These are phyloP conservation scores for Mycena venus DNA, from an alignment of 768 basidiomycete genomes.

Conservation along the genomic window DNA sequence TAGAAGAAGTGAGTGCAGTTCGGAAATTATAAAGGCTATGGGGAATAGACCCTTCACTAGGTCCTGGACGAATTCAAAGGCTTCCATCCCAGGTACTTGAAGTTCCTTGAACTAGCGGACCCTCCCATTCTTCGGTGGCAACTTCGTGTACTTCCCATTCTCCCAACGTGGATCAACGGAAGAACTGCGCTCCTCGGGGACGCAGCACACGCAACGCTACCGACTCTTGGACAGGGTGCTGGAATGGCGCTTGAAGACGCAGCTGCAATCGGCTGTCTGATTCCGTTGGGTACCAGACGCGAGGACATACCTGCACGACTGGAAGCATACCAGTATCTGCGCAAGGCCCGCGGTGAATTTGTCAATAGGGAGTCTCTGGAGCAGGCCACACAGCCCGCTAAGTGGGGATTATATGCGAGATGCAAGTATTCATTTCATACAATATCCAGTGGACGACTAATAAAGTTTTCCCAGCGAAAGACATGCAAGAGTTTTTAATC, in stretches of 20 bases:
- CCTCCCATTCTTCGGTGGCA: constrained; percentile 28
- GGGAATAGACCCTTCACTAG: constrained; percentile 4
- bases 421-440: background rate
- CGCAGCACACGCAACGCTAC: constrained; percentile 41
- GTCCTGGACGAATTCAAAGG: constrained; percentile 18
- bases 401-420: constrained; percentile 10
- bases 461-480: background rate
- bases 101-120: constrained; percentile 20
- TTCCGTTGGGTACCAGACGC: constrained; percentile 9
- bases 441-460: background rate
- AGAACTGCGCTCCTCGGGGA: constrained; percentile 16
- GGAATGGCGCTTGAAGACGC: constrained; percentile 43
- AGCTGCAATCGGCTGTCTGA: constrained; percentile 13
- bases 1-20: constrained; percentile 12
- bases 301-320: constrained; percentile 21
- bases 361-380: constrained; percentile 27
- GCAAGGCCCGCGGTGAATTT: constrained; percentile 25
- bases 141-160: constrained; percentile 12
- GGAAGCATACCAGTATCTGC: constrained; percentile 20
- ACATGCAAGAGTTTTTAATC: constrained; percentile 7
- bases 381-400: constrained; percentile 19
- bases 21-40: too few relatives aligned
- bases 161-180: constrained; percentile 27
- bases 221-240: constrained; percentile 41
- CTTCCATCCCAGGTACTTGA: constrained; percentile 25